Base-by-base conservation (phyloP, 1,284 basidiomycete species). In the Leccinum ponderosum region DNA sequence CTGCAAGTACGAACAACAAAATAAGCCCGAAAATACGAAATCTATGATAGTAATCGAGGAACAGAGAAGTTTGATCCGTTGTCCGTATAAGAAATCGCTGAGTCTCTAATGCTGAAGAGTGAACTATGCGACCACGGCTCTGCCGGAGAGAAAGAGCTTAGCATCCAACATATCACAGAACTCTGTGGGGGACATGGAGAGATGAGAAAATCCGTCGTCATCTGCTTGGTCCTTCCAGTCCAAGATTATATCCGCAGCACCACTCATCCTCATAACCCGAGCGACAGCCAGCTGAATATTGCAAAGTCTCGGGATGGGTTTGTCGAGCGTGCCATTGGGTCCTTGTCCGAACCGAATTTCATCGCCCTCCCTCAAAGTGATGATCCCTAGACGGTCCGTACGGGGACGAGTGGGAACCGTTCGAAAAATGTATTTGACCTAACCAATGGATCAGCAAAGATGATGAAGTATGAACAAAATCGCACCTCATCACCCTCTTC, bases 241-340 rank as follows among this genome's bases (percentile, higher is more conserved):
- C 47, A 55, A n/a, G 17, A 33, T 39, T 6, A 64, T 12, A 53
- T 62, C 62, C n/a, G 57, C 51, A 35, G 51, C 51, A 50, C 31
- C 51, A 60, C 61, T 62, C 57, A 54, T 42, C 62, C 6, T 64
- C 57, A 64, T 5, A 27, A 60, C 33, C 14, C 44, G 35, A 50
- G 61, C 61, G 27, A 60, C 35, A 35, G 61, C 61, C 12, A 64
- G 22, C 42, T 22, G 42, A 14, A 62, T 35, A 22, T 64, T 60
- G 14, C 57, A 62, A 4, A 62, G 22, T 5, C 2, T 42, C 22
- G 61, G 31, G 20, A 12, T 35, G 27, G 62, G 57, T n/a, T 52
- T 39, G 25, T 22, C 2, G 27, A 62, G 51, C 15, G 31, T 5
- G 15, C 15, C 25, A 7, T 51, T 14, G 8, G 8, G 20, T 14